A percentile compares a stretch with the other conserved stretches of the same genome.
These are phyloP conservation scores for Carex kokanica DNA, from an alignment of 176 grass and related monocot genomes.

Conservation along the genomic window DNA sequence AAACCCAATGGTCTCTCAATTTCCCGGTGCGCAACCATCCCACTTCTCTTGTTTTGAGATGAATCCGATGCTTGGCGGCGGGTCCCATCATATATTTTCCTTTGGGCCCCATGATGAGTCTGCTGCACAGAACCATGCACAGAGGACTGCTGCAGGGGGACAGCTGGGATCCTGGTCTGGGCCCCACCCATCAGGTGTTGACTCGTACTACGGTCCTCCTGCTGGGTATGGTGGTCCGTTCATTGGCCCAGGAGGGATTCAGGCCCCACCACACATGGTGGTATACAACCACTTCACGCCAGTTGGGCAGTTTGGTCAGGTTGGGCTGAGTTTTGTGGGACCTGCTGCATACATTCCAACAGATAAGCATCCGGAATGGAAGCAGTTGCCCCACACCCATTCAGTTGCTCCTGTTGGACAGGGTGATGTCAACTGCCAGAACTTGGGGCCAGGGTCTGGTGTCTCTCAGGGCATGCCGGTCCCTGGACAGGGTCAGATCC, in stretches of 20 bases:
- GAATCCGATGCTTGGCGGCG: conserved; percentile 68
- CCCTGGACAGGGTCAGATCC: conserved; percentile 57
- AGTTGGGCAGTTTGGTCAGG: conserved; percentile 84
- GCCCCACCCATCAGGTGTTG: conserved; percentile 65
- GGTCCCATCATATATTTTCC: conserved; percentile 53
- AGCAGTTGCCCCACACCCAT: conserved; percentile 53
- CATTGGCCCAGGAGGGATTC: conserved; percentile 84
- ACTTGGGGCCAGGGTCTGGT: conserved; percentile 55
- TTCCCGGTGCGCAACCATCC: conserved; percentile 60
- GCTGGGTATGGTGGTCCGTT: conserved; percentile 78
- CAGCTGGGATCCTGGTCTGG: conserved; percentile 57
- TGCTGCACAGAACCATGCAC: conserved; percentile 61
- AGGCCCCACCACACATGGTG: conserved; percentile 91
- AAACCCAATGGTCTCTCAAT: conserved; percentile 74
- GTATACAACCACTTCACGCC: conserved; percentile 94
- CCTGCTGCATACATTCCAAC: conserved; percentile 67
- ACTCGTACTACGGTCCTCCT: conserved; percentile 80
- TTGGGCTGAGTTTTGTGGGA: conserved; percentile 93
- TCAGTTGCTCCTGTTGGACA: conserved; percentile 47
- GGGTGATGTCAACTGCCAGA: conserved; percentile 59
- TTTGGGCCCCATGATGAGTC: conserved; percentile 82
- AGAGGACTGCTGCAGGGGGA: conserved; percentile 51
- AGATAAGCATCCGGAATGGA: conserved; percentile 94
- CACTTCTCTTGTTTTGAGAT: conserved; percentile 92
- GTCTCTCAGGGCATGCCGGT: conserved; percentile 33